Evolutionary conservation across 495 filamentous ascomycete genomes (phyloP).

Genomic region (Aspergillus hancockii): DNA sequence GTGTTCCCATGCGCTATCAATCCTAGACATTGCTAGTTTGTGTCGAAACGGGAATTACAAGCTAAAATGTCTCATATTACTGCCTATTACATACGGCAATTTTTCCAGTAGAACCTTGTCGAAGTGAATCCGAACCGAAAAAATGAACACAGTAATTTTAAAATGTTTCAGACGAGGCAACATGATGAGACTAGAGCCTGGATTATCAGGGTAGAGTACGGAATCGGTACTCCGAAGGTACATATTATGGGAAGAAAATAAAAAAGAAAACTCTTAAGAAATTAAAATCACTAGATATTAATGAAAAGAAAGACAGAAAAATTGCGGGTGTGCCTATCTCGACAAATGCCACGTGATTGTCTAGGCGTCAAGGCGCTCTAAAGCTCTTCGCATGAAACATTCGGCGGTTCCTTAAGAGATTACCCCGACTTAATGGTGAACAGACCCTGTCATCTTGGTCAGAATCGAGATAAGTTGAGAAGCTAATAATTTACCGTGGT

Average conservation of each 20-base stretch:
- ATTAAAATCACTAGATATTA: too few species aligned
- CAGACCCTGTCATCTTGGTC: not conserved
- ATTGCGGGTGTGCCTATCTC: constrained; percentile 15
- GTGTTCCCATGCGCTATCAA: not conserved
- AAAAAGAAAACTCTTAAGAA: too few species aligned
- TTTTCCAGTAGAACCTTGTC: not conserved
- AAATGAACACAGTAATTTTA: not conserved
- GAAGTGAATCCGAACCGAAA: not conserved
- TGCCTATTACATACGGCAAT: not conserved
- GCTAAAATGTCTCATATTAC: not conserved
- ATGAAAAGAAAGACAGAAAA: constrained; percentile 4
- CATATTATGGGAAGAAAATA: not conserved
- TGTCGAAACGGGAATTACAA: not conserved
- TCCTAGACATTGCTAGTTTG: constrained; percentile 1
- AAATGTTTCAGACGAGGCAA: not conserved
- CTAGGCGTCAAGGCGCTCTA: constrained; percentile 18
- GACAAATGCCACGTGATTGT: constrained; percentile 22
- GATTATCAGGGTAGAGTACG: not conserved
- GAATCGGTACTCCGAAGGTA: not conserved
- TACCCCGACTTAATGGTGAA: constrained; percentile 10
- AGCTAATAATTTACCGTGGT: constrained; percentile 1
- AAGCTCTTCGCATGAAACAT: constrained; percentile 19
- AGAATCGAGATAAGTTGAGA: too few species aligned
- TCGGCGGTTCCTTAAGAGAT: constrained; percentile 14
- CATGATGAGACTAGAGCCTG: not conserved